Conservation (phyloP, 1,284 basidiomycete species). For the Neonothopanus nambi region DNA sequence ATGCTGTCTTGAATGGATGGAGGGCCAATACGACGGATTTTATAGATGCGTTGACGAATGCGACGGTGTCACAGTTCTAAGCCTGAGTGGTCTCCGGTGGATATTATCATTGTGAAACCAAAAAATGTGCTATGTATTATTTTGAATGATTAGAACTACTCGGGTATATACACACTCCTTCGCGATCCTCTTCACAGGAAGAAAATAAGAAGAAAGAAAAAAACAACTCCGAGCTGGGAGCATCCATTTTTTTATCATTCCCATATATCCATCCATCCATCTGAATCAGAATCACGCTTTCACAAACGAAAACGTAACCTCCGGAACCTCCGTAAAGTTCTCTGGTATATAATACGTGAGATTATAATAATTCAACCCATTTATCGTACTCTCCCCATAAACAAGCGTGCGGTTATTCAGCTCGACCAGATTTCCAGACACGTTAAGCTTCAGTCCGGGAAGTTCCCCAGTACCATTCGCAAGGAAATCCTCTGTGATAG, state of each 20-base stretch:
- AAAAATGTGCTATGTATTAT: too few relatives aligned
- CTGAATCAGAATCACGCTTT: not conserved
- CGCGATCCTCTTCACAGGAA: too few relatives aligned
- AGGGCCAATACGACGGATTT: slow-evolving; percentile 30
- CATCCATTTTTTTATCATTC: too few relatives aligned
- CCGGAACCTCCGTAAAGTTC: not conserved
- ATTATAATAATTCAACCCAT: slow-evolving; percentile 27
- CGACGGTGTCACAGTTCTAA: too few relatives aligned
- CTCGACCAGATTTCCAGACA: slow-evolving; percentile 24
- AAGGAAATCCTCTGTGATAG: slow-evolving; percentile 22
- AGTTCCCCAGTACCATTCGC: slow-evolving; percentile 21
- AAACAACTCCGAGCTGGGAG: too few relatives aligned
- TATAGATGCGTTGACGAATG: slow-evolving; percentile 18
- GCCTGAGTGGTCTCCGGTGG: too few relatives aligned
- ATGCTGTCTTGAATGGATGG: slow-evolving; percentile 29
- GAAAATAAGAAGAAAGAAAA: too few relatives aligned
- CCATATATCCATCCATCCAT: too few relatives aligned
- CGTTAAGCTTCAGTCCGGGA: slow-evolving; percentile 24
- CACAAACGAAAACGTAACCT: not conserved
- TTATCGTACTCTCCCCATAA: slow-evolving; percentile 25
- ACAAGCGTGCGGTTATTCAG: slow-evolving; percentile 14
- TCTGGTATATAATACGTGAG: slow-evolving; percentile 23
- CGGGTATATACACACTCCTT: too few relatives aligned
- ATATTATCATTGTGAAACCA: too few relatives aligned
- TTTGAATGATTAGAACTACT: too few relatives aligned